Percentiles rank a stretch among this genome's conserved stretches.
Conservation (phyloP, 78 protist genomes). For the Fonticula alba region DNA sequence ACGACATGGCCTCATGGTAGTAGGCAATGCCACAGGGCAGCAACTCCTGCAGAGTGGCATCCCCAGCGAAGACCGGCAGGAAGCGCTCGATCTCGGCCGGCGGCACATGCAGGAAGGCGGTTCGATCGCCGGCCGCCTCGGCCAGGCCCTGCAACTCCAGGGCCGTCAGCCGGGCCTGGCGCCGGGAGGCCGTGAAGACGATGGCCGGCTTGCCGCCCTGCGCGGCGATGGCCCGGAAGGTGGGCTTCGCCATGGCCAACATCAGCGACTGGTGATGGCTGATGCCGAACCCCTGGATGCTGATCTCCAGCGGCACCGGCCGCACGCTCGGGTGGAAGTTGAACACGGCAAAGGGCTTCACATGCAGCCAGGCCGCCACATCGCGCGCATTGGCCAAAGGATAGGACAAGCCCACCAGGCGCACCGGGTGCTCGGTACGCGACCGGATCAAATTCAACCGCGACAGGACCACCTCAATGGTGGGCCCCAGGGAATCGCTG, state of each 20-base stretch:
- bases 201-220: conserved; percentile 49
- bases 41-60: background rate
- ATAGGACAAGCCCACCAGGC: conserved; percentile 64
- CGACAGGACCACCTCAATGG: conserved; percentile 48
- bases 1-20: conserved; percentile 53
- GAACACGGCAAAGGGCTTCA: no score
- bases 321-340: conserved; percentile 86
- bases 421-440: conserved; percentile 24
- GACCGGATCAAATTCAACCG: conserved; percentile 74
- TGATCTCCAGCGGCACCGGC: conserved; percentile 82
- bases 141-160: conserved; percentile 46
- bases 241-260: conserved; percentile 72
- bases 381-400: conserved; percentile 39
- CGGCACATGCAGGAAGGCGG: conserved; percentile 20
- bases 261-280: background rate
- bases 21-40: conserved; percentile 36
- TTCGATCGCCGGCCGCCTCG: conserved; percentile 24
- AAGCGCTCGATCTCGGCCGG: background rate
- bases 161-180: conserved; percentile 36
- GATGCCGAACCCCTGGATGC: conserved; percentile 29
- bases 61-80: background rate
- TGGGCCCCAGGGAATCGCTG: conserved; percentile 59
- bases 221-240: conserved; percentile 30
- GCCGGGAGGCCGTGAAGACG: conserved; percentile 62
- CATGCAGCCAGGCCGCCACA: background rate